These are phyloP conservation scores for Lipomyces orientalis DNA, from an alignment of 805 yeast genomes.

Conservation along the genomic window DNA sequence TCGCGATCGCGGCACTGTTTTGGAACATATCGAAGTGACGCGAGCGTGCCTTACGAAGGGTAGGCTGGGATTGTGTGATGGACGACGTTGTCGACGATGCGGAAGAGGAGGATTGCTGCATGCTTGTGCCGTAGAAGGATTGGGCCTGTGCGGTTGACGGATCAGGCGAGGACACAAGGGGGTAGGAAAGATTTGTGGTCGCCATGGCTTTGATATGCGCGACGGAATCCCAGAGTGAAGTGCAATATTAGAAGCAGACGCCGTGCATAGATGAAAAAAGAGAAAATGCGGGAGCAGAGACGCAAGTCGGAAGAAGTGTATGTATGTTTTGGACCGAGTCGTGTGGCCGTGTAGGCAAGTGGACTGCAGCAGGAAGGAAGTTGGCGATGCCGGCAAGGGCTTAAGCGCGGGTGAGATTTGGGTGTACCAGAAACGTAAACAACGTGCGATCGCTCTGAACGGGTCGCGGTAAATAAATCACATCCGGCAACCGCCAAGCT, in stretches of 20 bases:
- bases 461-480: neutral
- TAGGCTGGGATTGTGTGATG: conserved; percentile 9
- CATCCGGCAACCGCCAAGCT: neutral
- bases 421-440: neutral
- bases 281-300: neutral
- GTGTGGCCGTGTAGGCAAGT: neutral
- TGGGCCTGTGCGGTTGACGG: conserved; percentile 4
- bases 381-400: neutral
- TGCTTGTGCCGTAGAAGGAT: conserved; percentile 1
- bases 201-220: neutral
- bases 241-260: neutral
- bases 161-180: conserved; percentile 23
- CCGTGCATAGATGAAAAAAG: conserved; percentile 6
- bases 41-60: conserved; percentile 32
- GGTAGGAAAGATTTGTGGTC: conserved; percentile 4
- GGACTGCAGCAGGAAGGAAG: neutral
- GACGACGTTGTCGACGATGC: conserved; percentile 14
- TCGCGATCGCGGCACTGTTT: conserved; percentile 15
- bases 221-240: neutral
- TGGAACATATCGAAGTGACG: conserved; percentile 36
- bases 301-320: conserved; percentile 1
- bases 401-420: neutral
- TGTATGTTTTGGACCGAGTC: neutral
- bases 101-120: conserved; percentile 9
- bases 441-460: neutral